Evolutionary conservation across 1,139 yeast genomes (phyloP).

Genomic region (Geotrichum reessii): DNA sequence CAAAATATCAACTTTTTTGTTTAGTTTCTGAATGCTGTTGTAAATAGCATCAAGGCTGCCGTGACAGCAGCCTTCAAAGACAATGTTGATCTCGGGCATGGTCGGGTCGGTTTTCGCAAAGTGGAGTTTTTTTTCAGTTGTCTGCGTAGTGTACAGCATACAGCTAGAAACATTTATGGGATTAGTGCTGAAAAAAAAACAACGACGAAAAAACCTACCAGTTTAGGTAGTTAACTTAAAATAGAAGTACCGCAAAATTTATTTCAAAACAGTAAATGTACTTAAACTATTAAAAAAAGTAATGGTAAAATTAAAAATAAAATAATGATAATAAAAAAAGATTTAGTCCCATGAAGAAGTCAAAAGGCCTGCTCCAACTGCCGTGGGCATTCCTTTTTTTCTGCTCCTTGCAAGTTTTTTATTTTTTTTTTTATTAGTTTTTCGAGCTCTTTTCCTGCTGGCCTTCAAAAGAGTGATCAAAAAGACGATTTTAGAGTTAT

Average conservation of each 20-base stretch:
- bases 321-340: background rate
- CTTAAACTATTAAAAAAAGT: no score
- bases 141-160: background rate
- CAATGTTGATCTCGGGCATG: slow-evolving; percentile 38
- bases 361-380: background rate
- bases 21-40: slow-evolving; percentile 30
- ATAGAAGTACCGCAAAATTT: background rate
- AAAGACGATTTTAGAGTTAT: background rate
- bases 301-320: no score
- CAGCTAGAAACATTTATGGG: no score
- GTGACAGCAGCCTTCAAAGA: slow-evolving; percentile 92
- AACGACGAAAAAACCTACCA: background rate
- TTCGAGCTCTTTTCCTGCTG: background rate
- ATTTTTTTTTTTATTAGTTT: no score
- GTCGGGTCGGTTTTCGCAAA: background rate
- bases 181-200: background rate
- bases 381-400: background rate
- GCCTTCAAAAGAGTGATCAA: background rate
- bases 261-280: no score
- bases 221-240: background rate
- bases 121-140: background rate
- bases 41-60: slow-evolving; percentile 71
- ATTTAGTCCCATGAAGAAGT: background rate
- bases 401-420: background rate
- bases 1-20: slow-evolving; percentile 52